phyloP scores from a whole-genome alignment of 371 early-diverging fungal species.

The Coemansia sp. region DNA sequence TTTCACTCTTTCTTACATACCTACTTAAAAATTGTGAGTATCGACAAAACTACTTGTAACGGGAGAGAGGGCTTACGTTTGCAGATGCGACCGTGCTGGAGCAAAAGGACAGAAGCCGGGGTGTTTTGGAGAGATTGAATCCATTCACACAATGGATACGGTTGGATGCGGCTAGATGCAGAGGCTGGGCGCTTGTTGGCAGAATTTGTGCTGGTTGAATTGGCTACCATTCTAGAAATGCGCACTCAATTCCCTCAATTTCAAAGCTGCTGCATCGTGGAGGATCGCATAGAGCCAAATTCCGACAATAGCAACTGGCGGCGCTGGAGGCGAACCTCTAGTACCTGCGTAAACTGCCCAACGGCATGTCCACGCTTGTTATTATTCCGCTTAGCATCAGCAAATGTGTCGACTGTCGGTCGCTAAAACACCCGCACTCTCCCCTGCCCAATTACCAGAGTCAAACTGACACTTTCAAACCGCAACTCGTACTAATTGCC shows the following conservation, averaged over 20 bases:
- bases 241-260: too few species aligned
- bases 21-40: neutral
- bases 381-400: too few species aligned
- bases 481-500: neutral
- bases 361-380: too few species aligned
- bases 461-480: too few species aligned
- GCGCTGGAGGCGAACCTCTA: too few species aligned
- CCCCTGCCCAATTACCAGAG: too few species aligned
- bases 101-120: neutral
- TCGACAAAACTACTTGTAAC: neutral
- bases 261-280: too few species aligned
- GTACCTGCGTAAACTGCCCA: too few species aligned
- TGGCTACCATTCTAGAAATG: neutral
- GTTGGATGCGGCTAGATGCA: neutral
- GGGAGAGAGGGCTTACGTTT: neutral
- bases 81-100: neutral
- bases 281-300: neutral
- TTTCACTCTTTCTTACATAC: slow-evolving; percentile 1
- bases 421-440: too few species aligned
- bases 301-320: too few species aligned
- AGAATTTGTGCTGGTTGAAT: neutral
- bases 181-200: neutral
- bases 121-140: neutral
- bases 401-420: too few species aligned
- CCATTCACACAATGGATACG: neutral